phyloP scores from a whole-genome alignment of 805 yeast genomes.

The Candida piceae region DNA sequence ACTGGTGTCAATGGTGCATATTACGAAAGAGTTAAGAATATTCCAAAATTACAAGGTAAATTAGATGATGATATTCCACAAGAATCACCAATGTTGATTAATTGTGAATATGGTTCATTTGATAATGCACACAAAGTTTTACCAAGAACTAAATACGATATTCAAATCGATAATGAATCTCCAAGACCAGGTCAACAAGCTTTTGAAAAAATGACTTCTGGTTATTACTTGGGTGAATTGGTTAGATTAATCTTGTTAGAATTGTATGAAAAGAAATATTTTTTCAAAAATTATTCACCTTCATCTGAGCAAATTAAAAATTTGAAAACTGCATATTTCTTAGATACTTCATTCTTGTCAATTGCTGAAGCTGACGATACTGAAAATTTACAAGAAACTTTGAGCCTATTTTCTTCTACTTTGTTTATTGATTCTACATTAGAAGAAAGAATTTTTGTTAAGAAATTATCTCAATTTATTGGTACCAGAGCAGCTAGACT shows the following conservation, averaged over 20 bases:
- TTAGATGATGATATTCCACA: slow-evolving; percentile 58
- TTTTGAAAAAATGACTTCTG: slow-evolving; percentile 97
- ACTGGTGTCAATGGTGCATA: slow-evolving; percentile 99
- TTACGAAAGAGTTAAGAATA: slow-evolving; percentile 69
- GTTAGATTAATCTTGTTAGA: slow-evolving; percentile 78
- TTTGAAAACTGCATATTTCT: slow-evolving; percentile 60
- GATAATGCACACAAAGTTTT: slow-evolving; percentile 84
- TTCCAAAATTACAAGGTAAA: slow-evolving; percentile 81
- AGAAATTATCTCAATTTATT: slow-evolving; percentile 78
- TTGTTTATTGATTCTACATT: slow-evolving; percentile 64
- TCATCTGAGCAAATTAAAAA: slow-evolving; percentile 54
- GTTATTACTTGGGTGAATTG: slow-evolving; percentile 93
- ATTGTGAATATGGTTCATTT: slow-evolving; percentile 98
- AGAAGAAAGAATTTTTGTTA: slow-evolving; percentile 79
- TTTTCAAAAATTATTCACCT: slow-evolving; percentile 52
- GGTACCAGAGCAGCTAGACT: slow-evolving; percentile 94
- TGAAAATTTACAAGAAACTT: slow-evolving; percentile 75
- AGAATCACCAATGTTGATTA: slow-evolving; percentile 86
- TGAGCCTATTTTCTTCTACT: slow-evolving; percentile 54
- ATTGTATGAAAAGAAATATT: slow-evolving; percentile 54
- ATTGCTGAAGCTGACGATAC: slow-evolving; percentile 85
- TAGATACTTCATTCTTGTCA: slow-evolving; percentile 90
- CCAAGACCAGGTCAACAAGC: slow-evolving; percentile 98
- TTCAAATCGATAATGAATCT: slow-evolving; percentile 74
- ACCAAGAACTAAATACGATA: slow-evolving; percentile 89